These are phyloP conservation scores for Penicillium lividum DNA, from an alignment of 495 filamentous ascomycete genomes.

Conservation along the genomic window DNA sequence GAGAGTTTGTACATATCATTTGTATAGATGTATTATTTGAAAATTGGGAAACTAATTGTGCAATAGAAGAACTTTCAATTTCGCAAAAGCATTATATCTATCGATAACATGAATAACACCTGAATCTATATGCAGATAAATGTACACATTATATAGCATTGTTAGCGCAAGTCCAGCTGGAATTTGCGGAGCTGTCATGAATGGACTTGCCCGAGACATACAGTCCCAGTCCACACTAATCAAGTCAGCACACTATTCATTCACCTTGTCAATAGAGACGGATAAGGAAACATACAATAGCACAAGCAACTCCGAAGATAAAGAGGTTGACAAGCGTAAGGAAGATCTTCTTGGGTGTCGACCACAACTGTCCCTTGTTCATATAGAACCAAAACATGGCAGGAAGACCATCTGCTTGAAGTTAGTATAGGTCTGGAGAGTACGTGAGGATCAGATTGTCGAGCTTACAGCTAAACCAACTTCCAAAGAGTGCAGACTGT, in stretches of 20 bases:
- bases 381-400: conserved; percentile 48
- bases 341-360: conserved; percentile 42
- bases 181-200: conserved; percentile 32
- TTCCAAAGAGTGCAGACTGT: conserved; percentile 35
- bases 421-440: conserved; percentile 11
- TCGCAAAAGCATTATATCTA: not conserved
- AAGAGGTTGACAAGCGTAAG: conserved; percentile 49
- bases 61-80: not conserved
- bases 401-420: conserved; percentile 30
- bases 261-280: not conserved
- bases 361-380: conserved; percentile 52
- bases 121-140: conserved; percentile 6
- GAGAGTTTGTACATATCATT: not conserved
- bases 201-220: conserved; percentile 41
- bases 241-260: conserved; percentile 2
- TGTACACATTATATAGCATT: conserved; percentile 12
- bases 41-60: not conserved
- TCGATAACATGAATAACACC: not conserved
- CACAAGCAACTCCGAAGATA: conserved; percentile 52
- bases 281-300: conserved; percentile 27
- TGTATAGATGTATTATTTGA: not conserved
- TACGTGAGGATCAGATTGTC: not conserved
- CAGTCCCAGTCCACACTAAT: conserved; percentile 39
- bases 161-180: conserved; percentile 38
- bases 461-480: conserved; percentile 42